Evolutionary conservation across 2,329 filamentous ascomycete genomes (phyloP).

Genomic region (Fusarium sulawesiense): DNA sequence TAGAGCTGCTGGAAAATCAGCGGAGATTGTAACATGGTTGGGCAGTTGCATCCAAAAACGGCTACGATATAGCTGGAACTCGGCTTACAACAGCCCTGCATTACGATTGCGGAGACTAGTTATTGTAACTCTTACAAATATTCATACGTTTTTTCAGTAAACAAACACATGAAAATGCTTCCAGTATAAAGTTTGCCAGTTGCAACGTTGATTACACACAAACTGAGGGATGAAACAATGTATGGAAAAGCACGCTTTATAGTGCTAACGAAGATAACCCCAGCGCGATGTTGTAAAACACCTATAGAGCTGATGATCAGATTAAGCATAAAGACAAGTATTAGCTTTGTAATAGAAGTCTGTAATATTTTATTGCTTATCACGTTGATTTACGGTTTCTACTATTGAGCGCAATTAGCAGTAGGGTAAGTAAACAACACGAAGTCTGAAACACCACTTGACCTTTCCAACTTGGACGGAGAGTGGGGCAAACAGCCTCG

Average conservation of each 20-base stretch:
- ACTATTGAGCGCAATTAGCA: neutral
- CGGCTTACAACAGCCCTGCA: neutral
- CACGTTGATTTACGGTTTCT: neutral
- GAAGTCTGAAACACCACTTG: neutral
- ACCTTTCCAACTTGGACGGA: neutral
- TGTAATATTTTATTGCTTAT: neutral
- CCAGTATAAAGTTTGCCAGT: too few relatives aligned
- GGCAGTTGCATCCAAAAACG: neutral
- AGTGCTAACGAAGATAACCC: rapidly evolving
- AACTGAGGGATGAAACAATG: too few relatives aligned
- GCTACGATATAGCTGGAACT: too few relatives aligned
- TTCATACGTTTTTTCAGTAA: too few relatives aligned
- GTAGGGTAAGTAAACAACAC: neutral
- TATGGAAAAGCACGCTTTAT: too few relatives aligned
- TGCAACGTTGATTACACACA: too few relatives aligned
- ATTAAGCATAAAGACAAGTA: rapidly evolving
- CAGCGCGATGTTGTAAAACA: neutral
- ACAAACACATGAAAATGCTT: too few relatives aligned
- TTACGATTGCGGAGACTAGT: neutral
- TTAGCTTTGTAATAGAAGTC: rapidly evolving
- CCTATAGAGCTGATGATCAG: rapidly evolving
- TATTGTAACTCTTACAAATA: too few relatives aligned
- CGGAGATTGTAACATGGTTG: neutral
- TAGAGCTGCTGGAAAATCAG: neutral
- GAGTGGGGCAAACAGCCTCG: neutral